Evolutionary conservation across 2,329 filamentous ascomycete genomes (phyloP), one percentile per base, ranked within the genome.

Genomic region (Fusarium nelsonii): DNA sequence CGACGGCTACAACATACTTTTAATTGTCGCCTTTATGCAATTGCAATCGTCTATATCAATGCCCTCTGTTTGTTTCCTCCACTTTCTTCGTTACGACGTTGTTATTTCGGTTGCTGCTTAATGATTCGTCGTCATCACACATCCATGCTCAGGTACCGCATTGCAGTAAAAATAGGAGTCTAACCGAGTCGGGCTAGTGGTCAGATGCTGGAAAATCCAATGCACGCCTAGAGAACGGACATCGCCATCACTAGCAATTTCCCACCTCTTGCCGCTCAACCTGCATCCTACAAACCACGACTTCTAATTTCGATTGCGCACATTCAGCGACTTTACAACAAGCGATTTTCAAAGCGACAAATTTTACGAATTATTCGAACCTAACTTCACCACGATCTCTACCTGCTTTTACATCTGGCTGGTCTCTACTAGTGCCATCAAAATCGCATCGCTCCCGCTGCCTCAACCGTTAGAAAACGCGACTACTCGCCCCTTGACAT

Each of bases 231-330:
- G 58, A 72, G 62, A 66, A 72, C 63, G 69, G 65, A 68, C 70
- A 72, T 75, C 70, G 71, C 73, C 76, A 78, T 74, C 70, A 51
- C 73, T 69, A 73, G 77, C 75, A 79, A 79, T 80, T 79, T 80
- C 78, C 76, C 77, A 57, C 66, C 63, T 54, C 54, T 58, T 56
- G 54, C 59, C 41, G 53, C 48, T 61, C 64, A 71, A 73, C 66
- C 68, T 68, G 55, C 58, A 70, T 60, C 60, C 51, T 64, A 53
- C 67, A 74, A 64, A 58, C 55, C 63, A 60, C 66, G 54, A 63
- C 58, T 64, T 50, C 44, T 34, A n/a, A 64, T 58, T 43, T 63
- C 53, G 36, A 62, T 65, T 59, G 50, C 40, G 41, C 46, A 51
- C 39, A 36, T 32, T 56, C 43, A 20, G 56, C 56, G 43, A 39